Evolutionary conservation across 805 yeast genomes (phyloP).

Genomic region (Ogataea haglerorum): DNA sequence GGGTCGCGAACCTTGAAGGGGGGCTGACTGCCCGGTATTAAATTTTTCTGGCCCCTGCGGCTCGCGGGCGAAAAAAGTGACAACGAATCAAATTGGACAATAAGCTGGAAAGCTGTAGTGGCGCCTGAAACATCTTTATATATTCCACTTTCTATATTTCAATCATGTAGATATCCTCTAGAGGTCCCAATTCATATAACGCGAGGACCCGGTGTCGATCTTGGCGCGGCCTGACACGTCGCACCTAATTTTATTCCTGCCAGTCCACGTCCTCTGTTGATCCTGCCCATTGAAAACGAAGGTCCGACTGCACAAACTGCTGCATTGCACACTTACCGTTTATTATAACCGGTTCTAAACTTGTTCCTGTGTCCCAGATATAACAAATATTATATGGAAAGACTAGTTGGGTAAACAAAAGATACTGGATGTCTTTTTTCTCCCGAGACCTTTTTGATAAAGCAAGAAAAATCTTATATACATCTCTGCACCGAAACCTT

Average conservation of each 20-base stretch:
- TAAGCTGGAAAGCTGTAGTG: background rate
- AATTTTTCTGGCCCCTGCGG: constrained; percentile 9
- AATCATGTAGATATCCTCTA: too few species aligned
- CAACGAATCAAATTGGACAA: constrained; percentile 22
- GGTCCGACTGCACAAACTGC: background rate
- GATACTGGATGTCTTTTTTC: constrained; percentile 13
- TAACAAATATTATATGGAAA: constrained; percentile 6
- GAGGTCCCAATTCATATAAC: too few species aligned
- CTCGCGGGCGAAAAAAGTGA: constrained; percentile 20
- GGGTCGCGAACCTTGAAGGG: constrained; percentile 1
- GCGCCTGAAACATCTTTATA: background rate
- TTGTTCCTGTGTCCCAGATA: constrained; percentile 8
- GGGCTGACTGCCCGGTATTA: constrained; percentile 5
- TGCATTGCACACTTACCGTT: constrained; percentile 5
- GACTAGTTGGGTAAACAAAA: constrained; percentile 12
- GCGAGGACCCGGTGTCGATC: background rate
- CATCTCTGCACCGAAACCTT: constrained; percentile 7
- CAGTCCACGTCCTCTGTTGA: background rate
- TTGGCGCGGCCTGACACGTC: background rate
- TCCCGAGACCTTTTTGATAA: constrained; percentile 11
- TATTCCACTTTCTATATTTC: background rate
- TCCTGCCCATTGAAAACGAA: background rate
- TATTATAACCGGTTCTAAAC: constrained; percentile 11
- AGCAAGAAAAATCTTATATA: constrained; percentile 1
- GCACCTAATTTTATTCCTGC: background rate